phyloP scores from a whole-genome alignment of 208 protist species.

The Acanthamoeba sp. region DNA sequence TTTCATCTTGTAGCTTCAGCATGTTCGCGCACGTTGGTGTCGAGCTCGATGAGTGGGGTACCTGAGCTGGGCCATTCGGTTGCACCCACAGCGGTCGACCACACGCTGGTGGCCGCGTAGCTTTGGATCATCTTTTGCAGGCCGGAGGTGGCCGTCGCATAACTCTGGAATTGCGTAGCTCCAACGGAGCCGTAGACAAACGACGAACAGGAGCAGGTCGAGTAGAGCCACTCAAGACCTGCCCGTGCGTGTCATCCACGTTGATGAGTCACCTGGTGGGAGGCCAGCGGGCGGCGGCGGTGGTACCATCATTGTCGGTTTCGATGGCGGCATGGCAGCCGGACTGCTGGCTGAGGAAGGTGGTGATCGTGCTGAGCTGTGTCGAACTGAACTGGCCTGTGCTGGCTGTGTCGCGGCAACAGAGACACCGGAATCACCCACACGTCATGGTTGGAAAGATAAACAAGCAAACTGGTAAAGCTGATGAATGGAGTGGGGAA shows the following conservation, averaged over 20 bases:
- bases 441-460: neutral
- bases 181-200: too few relatives aligned
- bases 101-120: too few relatives aligned
- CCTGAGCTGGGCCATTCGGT: too few relatives aligned
- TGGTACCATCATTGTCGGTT: neutral
- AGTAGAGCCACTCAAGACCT: too few relatives aligned
- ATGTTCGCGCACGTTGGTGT: constrained; percentile 33
- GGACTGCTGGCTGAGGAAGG: neutral
- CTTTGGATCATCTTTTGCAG: too few relatives aligned
- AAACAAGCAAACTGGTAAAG: neutral
- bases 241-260: too few relatives aligned
- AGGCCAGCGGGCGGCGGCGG: too few relatives aligned
- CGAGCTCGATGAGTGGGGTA: too few relatives aligned
- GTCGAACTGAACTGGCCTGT: neutral
- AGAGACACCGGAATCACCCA: neutral
- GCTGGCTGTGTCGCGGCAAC: neutral
- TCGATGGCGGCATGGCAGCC: neutral
- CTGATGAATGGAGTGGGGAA: neutral
- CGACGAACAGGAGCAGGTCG: constrained; percentile 66
- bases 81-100: too few relatives aligned
- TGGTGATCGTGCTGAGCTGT: neutral
- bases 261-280: too few relatives aligned
- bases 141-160: too few relatives aligned
- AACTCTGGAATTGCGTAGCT: too few relatives aligned
- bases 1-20: neutral